Percentiles rank a stretch among this genome's conserved stretches.
These are phyloP conservation scores for Acmispon strigosus DNA, from an alignment of 306 rosid genomes.

Conservation along the genomic window DNA sequence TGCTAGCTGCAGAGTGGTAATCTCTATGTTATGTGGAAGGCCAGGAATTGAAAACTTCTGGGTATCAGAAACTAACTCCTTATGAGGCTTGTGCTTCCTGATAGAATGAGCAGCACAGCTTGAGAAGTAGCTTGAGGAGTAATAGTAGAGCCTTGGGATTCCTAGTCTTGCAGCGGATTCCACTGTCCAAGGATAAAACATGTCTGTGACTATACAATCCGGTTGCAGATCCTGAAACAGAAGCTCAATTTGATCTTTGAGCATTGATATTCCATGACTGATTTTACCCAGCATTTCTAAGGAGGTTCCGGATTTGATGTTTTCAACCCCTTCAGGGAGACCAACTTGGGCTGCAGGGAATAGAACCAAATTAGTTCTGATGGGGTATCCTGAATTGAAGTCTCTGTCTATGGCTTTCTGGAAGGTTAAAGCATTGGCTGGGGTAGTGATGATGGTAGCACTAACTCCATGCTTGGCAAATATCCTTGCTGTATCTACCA, in stretches of 20 bases:
- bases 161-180: conserved; percentile 24
- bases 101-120: not conserved
- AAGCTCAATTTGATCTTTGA: conserved; percentile 16
- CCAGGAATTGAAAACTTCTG: conserved; percentile 17
- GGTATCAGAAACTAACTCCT: conserved; percentile 6
- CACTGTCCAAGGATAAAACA: conserved; percentile 27
- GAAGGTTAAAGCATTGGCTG: conserved; percentile 21
- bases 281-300: not conserved
- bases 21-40: conserved; percentile 13
- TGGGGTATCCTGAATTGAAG: not conserved
- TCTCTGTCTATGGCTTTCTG: conserved; percentile 23
- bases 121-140: conserved; percentile 24
- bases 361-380: conserved; percentile 9
- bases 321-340: conserved; percentile 27
- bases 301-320: conserved; percentile 1
- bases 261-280: not conserved
- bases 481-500: conserved; percentile 26
- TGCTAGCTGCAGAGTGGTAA: conserved; percentile 15
- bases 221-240: conserved; percentile 13
- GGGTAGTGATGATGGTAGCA: conserved; percentile 26
- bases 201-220: conserved; percentile 22
- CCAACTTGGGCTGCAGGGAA: conserved; percentile 26
- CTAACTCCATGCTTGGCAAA: conserved; percentile 27
- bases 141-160: conserved; percentile 25
- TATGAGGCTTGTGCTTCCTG: conserved; percentile 21